Evolutionary conservation across 768 basidiomycete species (phyloP), one percentile per base, ranked within the genome.

Genomic region (Chlorophyllum brunneum): DNA sequence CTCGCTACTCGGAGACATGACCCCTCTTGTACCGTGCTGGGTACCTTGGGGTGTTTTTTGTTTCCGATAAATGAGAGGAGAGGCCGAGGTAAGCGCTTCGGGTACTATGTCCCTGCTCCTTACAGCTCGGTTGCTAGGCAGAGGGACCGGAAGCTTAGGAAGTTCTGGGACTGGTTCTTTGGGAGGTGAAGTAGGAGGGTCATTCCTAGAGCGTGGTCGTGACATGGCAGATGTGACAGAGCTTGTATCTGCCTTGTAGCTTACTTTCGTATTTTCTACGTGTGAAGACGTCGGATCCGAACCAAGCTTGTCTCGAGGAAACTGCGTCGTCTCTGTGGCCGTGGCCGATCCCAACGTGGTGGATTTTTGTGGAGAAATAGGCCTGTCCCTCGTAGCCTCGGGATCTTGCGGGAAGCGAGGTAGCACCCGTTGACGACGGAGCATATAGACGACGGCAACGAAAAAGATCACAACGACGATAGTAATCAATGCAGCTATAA

Each of bases 111-210:
- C 39, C 30, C n/a, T 13, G 6, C 30, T 15, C 20, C 3, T 10
- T 4, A 15, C 22, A 8, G 27, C 13, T 24, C 13, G 26, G 20
- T n/a, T 18, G 13, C 11, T 13, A 15, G 39, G 23, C 20, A 13
- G 16, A 20, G 23, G 18, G 16, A 24, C 11, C 4, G 33, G 40
- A 6, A 22, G 7, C 23, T 33, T 36, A 6, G 40, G 49, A 24
- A 43, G 1, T 24, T 31, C 49, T n/a, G 49, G 49, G 4, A 51
- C n/a, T 9, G 40, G 49, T 3, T 34, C 40, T 23, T 16, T 41
- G 18, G 49, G 49, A 51, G 49, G 40, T 16, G 30, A 15, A 16
- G 30, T n/a, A 3, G 31, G 49, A 13, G 49, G 49, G 8, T 27
- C 8, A 13, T 36, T 5, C 24, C 38, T 29, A 15, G 27, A 24